Conservation (phyloP, 2,329 filamentous ascomycete species). For the Dactylonectria macrodidyma region DNA sequence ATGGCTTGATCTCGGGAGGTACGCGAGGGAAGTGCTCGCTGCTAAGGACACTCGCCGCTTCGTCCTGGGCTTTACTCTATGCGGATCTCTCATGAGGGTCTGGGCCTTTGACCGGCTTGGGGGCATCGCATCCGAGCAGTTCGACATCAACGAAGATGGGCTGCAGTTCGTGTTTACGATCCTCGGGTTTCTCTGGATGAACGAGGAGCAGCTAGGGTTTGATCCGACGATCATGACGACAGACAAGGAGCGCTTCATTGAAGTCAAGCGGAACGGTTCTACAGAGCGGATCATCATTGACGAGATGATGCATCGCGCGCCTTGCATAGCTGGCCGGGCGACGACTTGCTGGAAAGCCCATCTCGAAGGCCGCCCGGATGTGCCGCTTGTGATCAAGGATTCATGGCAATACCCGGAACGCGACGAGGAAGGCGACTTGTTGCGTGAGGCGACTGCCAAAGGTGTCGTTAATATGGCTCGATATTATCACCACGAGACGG, state of each 20-base stretch:
- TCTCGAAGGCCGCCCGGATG: conserved; percentile 42
- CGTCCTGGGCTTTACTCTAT: no score
- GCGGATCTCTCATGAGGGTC: no score
- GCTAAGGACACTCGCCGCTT: no score
- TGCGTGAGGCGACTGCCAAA: conserved; percentile 55
- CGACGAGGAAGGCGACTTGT: conserved; percentile 58
- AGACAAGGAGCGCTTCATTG: conserved; percentile 53
- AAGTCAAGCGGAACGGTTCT: conserved; percentile 56
- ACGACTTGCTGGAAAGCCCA: conserved; percentile 63
- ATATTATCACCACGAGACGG: conserved; percentile 60
- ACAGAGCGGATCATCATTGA: conserved; percentile 59
- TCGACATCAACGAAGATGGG: no score
- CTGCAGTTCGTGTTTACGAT: no score
- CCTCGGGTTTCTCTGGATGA: conserved; percentile 12
- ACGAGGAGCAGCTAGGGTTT: conserved; percentile 58
- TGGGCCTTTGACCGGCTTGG: no score
- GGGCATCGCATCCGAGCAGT: no score
- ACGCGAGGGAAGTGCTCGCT: no score
- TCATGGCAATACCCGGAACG: conserved; percentile 59
- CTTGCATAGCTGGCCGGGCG: conserved; percentile 55
- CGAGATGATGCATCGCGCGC: conserved; percentile 49
- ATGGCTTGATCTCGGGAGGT: no score
- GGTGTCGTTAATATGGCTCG: conserved; percentile 48
- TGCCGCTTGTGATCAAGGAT: conserved; percentile 61
- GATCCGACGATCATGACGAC: conserved; percentile 61